Percentiles rank a stretch among this genome's conserved stretches.
These are phyloP conservation scores for Linnemannia zychae DNA, from an alignment of 192 early-diverging fungal species.

Conservation along the genomic window DNA sequence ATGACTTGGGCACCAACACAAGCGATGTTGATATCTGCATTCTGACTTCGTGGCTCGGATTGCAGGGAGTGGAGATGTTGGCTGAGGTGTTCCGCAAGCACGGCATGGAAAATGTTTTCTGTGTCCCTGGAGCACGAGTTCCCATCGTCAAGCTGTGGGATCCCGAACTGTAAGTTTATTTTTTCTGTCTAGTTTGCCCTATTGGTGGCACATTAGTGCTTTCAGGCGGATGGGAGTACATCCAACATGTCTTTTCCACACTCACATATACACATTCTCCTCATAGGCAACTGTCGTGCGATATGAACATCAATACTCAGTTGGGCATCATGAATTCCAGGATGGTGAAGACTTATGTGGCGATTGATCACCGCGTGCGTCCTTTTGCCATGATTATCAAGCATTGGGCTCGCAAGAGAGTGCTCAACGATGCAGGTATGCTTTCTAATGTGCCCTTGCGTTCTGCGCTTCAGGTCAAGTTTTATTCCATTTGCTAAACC, in stretches of 20 bases:
- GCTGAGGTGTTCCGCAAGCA: slow-evolving; percentile 80
- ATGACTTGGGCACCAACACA: slow-evolving; percentile 84
- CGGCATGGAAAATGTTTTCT: slow-evolving; percentile 85
- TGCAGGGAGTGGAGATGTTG: slow-evolving; percentile 80
- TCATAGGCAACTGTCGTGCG: slow-evolving; percentile 80
- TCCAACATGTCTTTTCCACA: no score
- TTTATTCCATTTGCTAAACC: neutral
- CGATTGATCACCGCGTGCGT: slow-evolving; percentile 87
- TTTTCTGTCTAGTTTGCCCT: neutral
- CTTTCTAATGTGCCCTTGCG: neutral
- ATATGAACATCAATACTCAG: slow-evolving; percentile 96
- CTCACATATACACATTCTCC: neutral
- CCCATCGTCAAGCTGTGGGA: slow-evolving; percentile 95
- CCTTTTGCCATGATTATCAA: slow-evolving; percentile 95
- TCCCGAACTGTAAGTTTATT: slow-evolving; percentile 79
- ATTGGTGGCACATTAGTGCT: no score
- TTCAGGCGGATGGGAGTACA: no score
- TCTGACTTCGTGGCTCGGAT: slow-evolving; percentile 85
- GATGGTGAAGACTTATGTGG: slow-evolving; percentile 92
- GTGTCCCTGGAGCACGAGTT: slow-evolving; percentile 89
- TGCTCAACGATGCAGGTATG: slow-evolving; percentile 89
- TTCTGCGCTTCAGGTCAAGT: neutral
- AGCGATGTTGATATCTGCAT: slow-evolving; percentile 96
- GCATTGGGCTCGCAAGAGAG: slow-evolving; percentile 89
- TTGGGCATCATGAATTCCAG: slow-evolving; percentile 90